Conservation (phyloP, 139 green algal genomes). For the Chlamydomonas sphaeroides region DNA sequence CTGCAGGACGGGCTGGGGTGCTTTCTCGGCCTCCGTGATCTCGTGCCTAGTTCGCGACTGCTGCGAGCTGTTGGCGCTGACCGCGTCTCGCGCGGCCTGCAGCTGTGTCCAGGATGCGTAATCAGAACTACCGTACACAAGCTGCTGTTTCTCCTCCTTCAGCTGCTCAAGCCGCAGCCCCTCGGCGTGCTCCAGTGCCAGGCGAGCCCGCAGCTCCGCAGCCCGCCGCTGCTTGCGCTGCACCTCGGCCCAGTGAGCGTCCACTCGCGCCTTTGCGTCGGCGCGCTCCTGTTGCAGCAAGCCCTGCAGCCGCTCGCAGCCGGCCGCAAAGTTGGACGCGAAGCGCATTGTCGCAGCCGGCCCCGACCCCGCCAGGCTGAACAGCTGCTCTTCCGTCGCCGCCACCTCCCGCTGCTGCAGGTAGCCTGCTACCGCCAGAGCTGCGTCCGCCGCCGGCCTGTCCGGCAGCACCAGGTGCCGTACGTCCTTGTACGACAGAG, state of each 20-base stretch:
- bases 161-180: not conserved
- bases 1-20: constrained; percentile 55
- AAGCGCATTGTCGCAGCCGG: constrained; percentile 44
- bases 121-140: too few species aligned
- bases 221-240: constrained; percentile 46
- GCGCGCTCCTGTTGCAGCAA: constrained; percentile 35
- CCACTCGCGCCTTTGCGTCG: constrained; percentile 23
- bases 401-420: constrained; percentile 25
- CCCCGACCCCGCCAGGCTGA: constrained; percentile 40
- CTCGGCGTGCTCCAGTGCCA: not conserved
- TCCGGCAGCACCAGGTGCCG: constrained; percentile 63
- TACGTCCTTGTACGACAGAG: constrained; percentile 43
- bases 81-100: too few species aligned
- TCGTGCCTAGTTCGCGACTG: too few species aligned
- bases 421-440: constrained; percentile 57
- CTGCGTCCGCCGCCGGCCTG: constrained; percentile 37
- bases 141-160: too few species aligned
- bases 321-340: constrained; percentile 33
- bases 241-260: constrained; percentile 56
- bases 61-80: too few species aligned
- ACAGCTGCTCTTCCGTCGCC: not conserved
- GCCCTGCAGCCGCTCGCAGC: not conserved
- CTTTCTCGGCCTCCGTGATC: constrained; percentile 13
- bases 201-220: not conserved
- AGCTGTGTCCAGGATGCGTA: too few species aligned